These are phyloP conservation scores for Hypoxylon crocopeplum DNA, from an alignment of 495 filamentous ascomycete species.

Conservation along the genomic window DNA sequence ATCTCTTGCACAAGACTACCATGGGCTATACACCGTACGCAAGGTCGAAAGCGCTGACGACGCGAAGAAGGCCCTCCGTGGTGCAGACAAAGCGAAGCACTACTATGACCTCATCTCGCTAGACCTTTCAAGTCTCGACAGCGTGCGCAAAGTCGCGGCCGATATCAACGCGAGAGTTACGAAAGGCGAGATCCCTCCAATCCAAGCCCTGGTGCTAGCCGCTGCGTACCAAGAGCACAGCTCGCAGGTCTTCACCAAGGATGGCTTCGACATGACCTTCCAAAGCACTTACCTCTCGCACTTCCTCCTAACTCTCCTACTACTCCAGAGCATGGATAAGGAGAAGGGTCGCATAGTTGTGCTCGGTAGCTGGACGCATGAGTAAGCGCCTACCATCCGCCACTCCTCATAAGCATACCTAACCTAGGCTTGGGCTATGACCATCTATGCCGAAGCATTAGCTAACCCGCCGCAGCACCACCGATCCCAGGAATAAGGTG, in stretches of 20 bases:
- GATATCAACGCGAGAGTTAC: slow-evolving; percentile 48
- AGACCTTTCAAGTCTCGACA: slow-evolving; percentile 50
- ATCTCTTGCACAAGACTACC: slow-evolving; percentile 42
- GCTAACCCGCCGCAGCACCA: slow-evolving; percentile 23
- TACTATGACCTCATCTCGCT: slow-evolving; percentile 50
- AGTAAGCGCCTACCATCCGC: slow-evolving; percentile 30
- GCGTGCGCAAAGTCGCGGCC: slow-evolving; percentile 47
- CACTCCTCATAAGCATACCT: not conserved
- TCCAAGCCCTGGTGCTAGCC: slow-evolving; percentile 54
- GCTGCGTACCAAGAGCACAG: slow-evolving; percentile 48
- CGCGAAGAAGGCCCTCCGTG: slow-evolving; percentile 39
- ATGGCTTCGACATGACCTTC: slow-evolving; percentile 53
- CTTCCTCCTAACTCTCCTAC: slow-evolving; percentile 49
- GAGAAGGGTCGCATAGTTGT: slow-evolving; percentile 52
- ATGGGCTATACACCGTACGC: slow-evolving; percentile 51
- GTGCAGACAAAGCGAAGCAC: slow-evolving; percentile 36
- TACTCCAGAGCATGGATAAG: slow-evolving; percentile 54
- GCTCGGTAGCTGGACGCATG: slow-evolving; percentile 52
- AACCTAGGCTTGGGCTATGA: too few relatives aligned
- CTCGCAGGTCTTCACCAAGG: slow-evolving; percentile 43
- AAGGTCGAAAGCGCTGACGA: slow-evolving; percentile 45
- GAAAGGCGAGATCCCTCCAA: slow-evolving; percentile 46
- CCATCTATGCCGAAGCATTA: too few relatives aligned
- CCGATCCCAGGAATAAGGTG: slow-evolving; percentile 32
- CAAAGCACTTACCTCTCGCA: slow-evolving; percentile 56